Evolutionary conservation across 2,329 filamentous ascomycete species (phyloP), one percentile per base, ranked within the genome.

Genomic region (Sclerotinia trifoliorum): DNA sequence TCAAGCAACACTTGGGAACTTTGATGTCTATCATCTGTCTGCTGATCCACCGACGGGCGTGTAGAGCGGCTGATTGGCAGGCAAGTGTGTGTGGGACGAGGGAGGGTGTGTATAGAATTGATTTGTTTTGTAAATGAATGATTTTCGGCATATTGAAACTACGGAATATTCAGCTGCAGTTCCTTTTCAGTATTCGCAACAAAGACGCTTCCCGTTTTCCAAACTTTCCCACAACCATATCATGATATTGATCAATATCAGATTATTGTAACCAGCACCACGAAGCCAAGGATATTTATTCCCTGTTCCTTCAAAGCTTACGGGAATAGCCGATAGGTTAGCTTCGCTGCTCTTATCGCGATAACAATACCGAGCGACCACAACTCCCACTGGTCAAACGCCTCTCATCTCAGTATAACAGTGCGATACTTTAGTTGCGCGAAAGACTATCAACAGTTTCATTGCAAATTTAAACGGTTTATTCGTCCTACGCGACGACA

Each of bases 311-410:
- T 26, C 26, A 39, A 48, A 42, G 60, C 21, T 51, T 51, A 26
- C 21, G 46, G 29, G 10, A 63, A 63, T 46, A 51, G 46, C 46
- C 60, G 32, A 62, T 26, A 39, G 10, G 39, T 3, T 39, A 26
- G 32, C 32, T 51, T 21, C 49, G 21, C 7, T 42, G 17, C 46
- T 51, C 60, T 63, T 63, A 63, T 63, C 60, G 60, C 60, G 60
- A 63, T 63, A 63, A 63, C 60, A 62, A 21, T 48, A 17, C 21
- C 35, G 15, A 24, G 29, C 21, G 44, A 62, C 55, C 19, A 35
- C 32, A 32, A 35, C 54, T n/a, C 54, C 13, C 21, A 39, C 32
- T 19, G 32, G 32, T 39, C 46, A 26, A 62, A 63, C 46, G 24
- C 39, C n/a, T 39, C 39, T n/a, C 29, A 8, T 51, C 46, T 63